Evolutionary conservation across 176 grass and related monocot genomes (phyloP), one percentile per base, ranked within the genome.

Genomic region (Eragrostis nindensis): DNA sequence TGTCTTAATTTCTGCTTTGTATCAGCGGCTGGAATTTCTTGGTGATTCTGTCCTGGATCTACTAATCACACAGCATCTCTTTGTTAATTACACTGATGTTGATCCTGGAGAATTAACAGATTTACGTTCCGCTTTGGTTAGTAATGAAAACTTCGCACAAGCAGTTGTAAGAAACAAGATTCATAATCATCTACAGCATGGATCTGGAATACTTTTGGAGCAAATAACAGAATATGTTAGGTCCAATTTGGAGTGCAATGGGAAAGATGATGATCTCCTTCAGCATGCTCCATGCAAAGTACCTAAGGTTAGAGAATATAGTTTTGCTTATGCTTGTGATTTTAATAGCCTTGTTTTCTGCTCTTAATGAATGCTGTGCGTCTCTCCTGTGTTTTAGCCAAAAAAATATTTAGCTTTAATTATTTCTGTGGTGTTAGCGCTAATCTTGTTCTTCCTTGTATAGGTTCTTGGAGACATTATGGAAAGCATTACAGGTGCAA

Each of bases 21-120:
- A 84, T 82, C 90, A 98, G 95, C 70, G 95, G 39, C 86, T 98
- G 60, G 95, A 98, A 85, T 98, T 98, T 88, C 85, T 98, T 63
- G 92, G 95, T 49, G 95, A 98, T 80, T 91, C 95, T 54, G 92
- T 98, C 43, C 76, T 98, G 79, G 95, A 94, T 75, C 68, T 98
- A 64, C 82, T 98, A 70, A 91, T 98, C 85, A 98, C 92, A 76
- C 81, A 71, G 13, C 57, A 98, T 77, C 77, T 94, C 47, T 98
- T 91, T 89, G 78, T 78, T 75, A 83, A 79, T 54, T 74, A 98
- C 75, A 86, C 60, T 82, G 84, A 94, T 83, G 48, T 98, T 71
- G 88, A 98, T 79, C 92, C 95, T 67, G 95, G 92, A 68, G 90
- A 94, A 87, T 80, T 95, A 80, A 98, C 92, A 82, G 90, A 94